These are phyloP conservation scores for Colletotrichum trifolii DNA, from an alignment of 2,329 filamentous ascomycete genomes.

Conservation along the genomic window DNA sequence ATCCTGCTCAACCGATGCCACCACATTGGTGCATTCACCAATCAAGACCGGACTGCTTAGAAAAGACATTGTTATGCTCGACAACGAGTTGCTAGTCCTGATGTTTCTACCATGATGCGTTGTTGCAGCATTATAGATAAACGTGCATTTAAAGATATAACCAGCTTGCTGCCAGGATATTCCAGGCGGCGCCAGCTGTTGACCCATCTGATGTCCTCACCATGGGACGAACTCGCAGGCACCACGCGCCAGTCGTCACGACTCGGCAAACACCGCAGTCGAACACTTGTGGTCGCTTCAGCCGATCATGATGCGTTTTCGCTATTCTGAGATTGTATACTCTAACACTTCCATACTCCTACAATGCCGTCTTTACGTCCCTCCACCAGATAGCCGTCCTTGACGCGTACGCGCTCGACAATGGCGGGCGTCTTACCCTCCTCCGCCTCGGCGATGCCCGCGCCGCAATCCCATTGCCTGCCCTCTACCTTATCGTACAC, in stretches of 20 bases:
- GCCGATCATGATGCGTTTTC: conserved; percentile 26
- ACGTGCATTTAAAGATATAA: too few species aligned
- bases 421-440: conserved; percentile 72
- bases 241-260: too few species aligned
- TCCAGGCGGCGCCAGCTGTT: too few species aligned
- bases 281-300: too few species aligned
- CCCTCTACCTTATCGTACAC: conserved; percentile 98
- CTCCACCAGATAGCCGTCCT: conserved; percentile 94
- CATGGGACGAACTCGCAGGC: too few species aligned
- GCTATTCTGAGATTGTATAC: conserved; percentile 33
- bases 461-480: conserved; percentile 95
- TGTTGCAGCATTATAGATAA: too few species aligned
- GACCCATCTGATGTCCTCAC: too few species aligned
- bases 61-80: conserved; percentile 1
- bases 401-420: conserved; percentile 88
- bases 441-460: conserved; percentile 77
- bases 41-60: conserved; percentile 12
- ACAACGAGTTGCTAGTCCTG: too few species aligned
- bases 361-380: conserved; percentile 88
- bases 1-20: too few species aligned
- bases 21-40: conserved; percentile 6
- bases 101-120: too few species aligned
- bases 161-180: too few species aligned
- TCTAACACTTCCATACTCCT: conserved; percentile 85
- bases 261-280: too few species aligned